Evolutionary conservation across 2,329 filamentous ascomycete genomes (phyloP).

Genomic region (Ophiocordyceps camponoti-saundersi): DNA sequence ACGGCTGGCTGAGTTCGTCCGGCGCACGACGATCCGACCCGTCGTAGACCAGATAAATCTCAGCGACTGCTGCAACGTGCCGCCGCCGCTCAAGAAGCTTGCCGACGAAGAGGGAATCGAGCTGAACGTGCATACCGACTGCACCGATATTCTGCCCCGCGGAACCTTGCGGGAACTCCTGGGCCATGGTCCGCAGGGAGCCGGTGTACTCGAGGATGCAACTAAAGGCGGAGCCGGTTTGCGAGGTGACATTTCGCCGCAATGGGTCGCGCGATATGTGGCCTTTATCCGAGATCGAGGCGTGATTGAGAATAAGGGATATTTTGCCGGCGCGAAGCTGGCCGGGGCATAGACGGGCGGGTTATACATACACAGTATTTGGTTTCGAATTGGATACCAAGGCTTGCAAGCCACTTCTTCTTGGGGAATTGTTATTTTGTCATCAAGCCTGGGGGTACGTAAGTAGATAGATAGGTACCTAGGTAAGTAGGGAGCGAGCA

Average conservation of each 20-base stretch:
- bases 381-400: neutral
- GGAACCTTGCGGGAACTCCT: constrained; percentile 76
- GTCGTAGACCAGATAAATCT: constrained; percentile 92
- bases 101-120: constrained; percentile 76
- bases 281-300: constrained; percentile 86
- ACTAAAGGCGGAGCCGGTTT: constrained; percentile 38
- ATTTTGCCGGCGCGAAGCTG: constrained; percentile 75
- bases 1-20: constrained; percentile 62
- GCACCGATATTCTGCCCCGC: constrained; percentile 73
- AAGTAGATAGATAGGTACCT: neutral
- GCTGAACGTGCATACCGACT: constrained; percentile 84
- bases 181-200: constrained; percentile 53
- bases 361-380: neutral
- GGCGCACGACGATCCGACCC: constrained; percentile 53
- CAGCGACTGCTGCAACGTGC: constrained; percentile 88
- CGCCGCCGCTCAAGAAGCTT: constrained; percentile 66
- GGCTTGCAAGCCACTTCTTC: neutral
- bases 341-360: neutral
- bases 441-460: neutral
- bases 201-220: constrained; percentile 54
- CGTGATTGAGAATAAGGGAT: constrained; percentile 96
- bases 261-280: constrained; percentile 96
- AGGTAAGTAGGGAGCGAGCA: neutral
- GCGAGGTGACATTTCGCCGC: constrained; percentile 62
- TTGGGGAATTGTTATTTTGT: neutral